A percentile compares a stretch with the other conserved stretches of the same genome.
These are phyloP conservation scores for Aphanomyces cochlioides DNA, from an alignment of 352 stramenopile species.

Conservation along the genomic window DNA sequence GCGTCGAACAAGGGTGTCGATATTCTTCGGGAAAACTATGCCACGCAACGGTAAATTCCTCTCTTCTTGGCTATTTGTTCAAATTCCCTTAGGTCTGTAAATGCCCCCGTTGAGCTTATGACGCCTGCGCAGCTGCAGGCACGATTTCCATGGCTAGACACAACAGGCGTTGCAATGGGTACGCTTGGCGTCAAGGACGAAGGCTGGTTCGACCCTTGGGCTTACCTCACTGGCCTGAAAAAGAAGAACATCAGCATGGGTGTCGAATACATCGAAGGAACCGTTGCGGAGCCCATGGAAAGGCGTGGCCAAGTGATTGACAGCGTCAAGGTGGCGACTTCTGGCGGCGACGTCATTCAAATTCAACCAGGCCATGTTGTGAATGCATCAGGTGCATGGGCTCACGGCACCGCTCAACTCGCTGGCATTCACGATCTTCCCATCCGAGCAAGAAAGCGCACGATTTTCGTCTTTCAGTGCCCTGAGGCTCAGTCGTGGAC, in stretches of 20 bases:
- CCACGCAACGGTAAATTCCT: slow-evolving; percentile 40
- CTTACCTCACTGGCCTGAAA: slow-evolving; percentile 70
- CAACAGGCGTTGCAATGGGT: slow-evolving; percentile 51
- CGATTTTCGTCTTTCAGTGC: slow-evolving; percentile 75
- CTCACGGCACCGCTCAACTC: slow-evolving; percentile 59
- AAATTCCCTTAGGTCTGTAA: slow-evolving; percentile 10
- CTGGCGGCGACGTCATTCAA: neutral
- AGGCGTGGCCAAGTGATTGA: slow-evolving; percentile 42
- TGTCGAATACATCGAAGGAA: slow-evolving; percentile 67
- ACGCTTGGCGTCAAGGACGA: slow-evolving; percentile 66
- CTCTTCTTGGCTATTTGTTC: slow-evolving; percentile 15
- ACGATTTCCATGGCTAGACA: slow-evolving; percentile 76
- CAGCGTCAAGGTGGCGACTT: slow-evolving; percentile 38
- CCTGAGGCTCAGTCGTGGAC: slow-evolving; percentile 71
- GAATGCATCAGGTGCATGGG: slow-evolving; percentile 71
- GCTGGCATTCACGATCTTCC: slow-evolving; percentile 72
- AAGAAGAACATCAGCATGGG: slow-evolving; percentile 62
- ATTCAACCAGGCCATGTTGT: slow-evolving; percentile 49
- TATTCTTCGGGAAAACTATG: slow-evolving; percentile 59
- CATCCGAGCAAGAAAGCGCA: slow-evolving; percentile 51
- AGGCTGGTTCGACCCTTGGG: slow-evolving; percentile 85
- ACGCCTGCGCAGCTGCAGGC: slow-evolving; percentile 46
- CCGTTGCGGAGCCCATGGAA: slow-evolving; percentile 58
- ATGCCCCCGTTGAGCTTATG: slow-evolving; percentile 55
- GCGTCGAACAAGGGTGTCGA: slow-evolving; percentile 59